phyloP scores from a whole-genome alignment of 2,329 filamentous ascomycete species.

The Trichoderma polysporum region DNA sequence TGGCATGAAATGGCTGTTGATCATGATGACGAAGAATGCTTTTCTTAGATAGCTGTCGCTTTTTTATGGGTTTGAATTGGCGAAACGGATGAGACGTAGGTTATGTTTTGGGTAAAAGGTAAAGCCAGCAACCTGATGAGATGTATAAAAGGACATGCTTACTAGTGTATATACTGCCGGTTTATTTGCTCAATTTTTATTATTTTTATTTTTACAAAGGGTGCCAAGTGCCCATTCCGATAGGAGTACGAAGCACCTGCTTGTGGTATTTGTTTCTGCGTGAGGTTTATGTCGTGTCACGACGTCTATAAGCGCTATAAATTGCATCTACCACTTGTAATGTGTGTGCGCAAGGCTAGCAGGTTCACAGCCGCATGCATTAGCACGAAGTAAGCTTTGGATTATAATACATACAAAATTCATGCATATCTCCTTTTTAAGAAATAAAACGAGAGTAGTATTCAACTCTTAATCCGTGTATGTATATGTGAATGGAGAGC shows the following conservation, averaged over 20 bases:
- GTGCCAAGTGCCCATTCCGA: neutral
- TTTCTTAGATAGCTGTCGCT: neutral
- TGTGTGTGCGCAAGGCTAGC: neutral
- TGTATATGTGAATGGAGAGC: no score
- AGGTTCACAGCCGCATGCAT: neutral
- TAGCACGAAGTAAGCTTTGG: neutral
- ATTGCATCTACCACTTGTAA: no score
- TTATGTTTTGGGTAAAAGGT: neutral
- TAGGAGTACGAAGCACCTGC: neutral
- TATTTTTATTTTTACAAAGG: neutral
- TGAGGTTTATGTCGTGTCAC: neutral
- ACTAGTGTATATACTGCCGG: neutral
- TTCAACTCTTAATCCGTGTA: neutral
- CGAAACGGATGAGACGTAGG: constrained; percentile 8
- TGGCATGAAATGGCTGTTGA: neutral
- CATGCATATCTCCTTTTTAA: no score
- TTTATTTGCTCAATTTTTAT: neutral
- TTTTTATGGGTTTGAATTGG: constrained; percentile 7
- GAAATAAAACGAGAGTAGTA: no score
- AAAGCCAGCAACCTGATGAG: neutral
- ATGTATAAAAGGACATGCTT: constrained; percentile 1
- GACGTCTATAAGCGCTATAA: neutral
- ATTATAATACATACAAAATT: neutral
- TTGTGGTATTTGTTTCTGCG: neutral
- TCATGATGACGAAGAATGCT: neutral